Evolutionary conservation across 176 grass and related monocot species (phyloP).

Genomic region (Avena sativa): DNA sequence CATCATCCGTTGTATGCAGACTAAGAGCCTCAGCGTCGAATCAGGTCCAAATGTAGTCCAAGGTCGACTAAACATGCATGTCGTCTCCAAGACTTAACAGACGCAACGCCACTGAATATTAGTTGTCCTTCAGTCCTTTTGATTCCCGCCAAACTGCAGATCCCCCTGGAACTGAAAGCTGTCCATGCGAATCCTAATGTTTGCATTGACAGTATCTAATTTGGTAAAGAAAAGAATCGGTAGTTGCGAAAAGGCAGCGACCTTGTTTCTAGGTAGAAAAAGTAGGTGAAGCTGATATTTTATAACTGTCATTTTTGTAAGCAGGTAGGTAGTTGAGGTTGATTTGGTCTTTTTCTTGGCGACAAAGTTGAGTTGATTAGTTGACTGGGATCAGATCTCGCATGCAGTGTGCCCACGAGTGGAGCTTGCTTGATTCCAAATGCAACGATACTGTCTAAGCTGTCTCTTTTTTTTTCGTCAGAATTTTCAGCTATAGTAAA

Average conservation of each 20-base stretch:
- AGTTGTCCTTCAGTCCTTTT: slow-evolving; percentile 14
- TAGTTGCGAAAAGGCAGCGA: slow-evolving; percentile 11
- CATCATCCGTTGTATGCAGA: neutral
- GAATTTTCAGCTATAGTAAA: no score
- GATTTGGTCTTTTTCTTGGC: no score
- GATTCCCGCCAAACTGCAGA: slow-evolving; percentile 45
- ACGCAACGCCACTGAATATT: neutral
- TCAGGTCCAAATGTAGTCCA: slow-evolving; percentile 7
- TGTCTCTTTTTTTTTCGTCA: no score
- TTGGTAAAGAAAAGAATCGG: slow-evolving; percentile 34
- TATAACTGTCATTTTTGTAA: neutral
- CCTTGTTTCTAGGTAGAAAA: slow-evolving; percentile 4
- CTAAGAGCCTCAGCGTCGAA: neutral
- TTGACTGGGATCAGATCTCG: slow-evolving; percentile 30
- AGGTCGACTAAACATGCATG: neutral
- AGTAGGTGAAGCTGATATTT: no score
- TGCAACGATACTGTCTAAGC: no score
- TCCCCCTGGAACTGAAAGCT: neutral
- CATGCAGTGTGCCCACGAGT: neutral
- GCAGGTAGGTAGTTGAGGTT: neutral
- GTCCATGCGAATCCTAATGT: slow-evolving; percentile 10
- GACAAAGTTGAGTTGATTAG: slow-evolving; percentile 14
- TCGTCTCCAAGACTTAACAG: slow-evolving; percentile 9
- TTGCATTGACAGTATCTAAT: slow-evolving; percentile 35
- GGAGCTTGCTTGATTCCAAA: slow-evolving; percentile 32